phyloP scores from a whole-genome alignment of 192 early-diverging fungal genomes.

The Gryganskiella cystojenkinii region DNA sequence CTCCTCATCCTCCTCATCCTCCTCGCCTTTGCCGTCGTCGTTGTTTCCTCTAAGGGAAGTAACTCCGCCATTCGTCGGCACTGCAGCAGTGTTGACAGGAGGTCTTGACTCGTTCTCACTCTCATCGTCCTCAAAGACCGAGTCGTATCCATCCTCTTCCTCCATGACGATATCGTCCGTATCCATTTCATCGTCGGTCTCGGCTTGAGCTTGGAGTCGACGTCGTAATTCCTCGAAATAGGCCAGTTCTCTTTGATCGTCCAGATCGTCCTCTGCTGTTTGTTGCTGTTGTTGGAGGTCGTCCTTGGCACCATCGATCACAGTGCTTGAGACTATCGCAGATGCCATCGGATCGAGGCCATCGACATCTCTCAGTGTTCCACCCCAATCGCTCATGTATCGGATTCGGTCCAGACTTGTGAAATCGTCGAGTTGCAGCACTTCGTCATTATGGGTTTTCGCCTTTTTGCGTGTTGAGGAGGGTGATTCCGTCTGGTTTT shows the following conservation, averaged over 20 bases:
- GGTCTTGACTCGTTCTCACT: background rate
- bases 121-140: background rate
- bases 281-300: too few relatives aligned
- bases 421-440: conserved; percentile 9
- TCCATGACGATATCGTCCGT: too few relatives aligned
- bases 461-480: background rate
- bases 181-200: too few relatives aligned
- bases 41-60: background rate
- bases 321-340: background rate
- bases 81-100: background rate
- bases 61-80: background rate
- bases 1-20: conserved; percentile 19
- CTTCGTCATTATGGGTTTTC: background rate
- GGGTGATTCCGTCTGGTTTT: background rate
- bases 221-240: too few relatives aligned
- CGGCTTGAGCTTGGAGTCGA: too few relatives aligned
- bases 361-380: conserved; percentile 10
- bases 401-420: conserved; percentile 1
- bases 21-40: background rate
- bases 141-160: conserved; percentile 13
- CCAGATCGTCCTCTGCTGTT: too few relatives aligned
- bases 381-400: conserved; percentile 40
- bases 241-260: too few relatives aligned
- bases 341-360: background rate
- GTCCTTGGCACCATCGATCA: too few relatives aligned